Base-by-base conservation (phyloP, 306 rosid species). In the Crotalaria pallida region DNA sequence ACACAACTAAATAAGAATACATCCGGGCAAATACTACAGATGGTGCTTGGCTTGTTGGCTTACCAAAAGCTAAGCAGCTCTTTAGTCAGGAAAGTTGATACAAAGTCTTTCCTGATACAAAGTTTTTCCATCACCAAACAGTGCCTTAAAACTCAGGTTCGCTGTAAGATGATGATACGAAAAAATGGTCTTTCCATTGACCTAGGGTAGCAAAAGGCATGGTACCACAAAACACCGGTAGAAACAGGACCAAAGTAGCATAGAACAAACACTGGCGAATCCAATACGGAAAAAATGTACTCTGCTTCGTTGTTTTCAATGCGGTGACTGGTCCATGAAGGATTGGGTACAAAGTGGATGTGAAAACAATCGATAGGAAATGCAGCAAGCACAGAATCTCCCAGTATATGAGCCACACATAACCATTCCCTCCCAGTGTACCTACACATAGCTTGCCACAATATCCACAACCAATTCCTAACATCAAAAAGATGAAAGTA, bases 391-490 rank as follows among this genome's bases (percentile, higher is more conserved):
- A 91, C 0, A 91, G 72, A 9, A 53, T 72, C 83, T 88, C 96
- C 96, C 97, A 91, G 51, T 74, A 84, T 15, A 87, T 5, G 40
- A 91, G 88, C 99, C 99, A 94, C 45, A 68, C 65, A 45, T 68
- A 75, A 44, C 99, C 96, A 38, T 74, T 91, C 60, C 99, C 99
- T 72, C 99, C 99, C 69, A 91, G 49, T 44, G 96, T 84, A 67
- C 87, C 95, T 6, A 91, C 79, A 73, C 97, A 94, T 24, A 87
- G 61, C 86, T 85, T 94, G 68, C 97, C 99, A 0, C 84, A 84
- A 19, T 66, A 76, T 78, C 99, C 97, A 45, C 97, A 94, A 49
- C 34, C 79, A 36, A 82, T 27, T 53, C 95, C 97, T 15, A 94
- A 66, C 67, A 91, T 79, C 84, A 94, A 71, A 74, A 88, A 52